Evolutionary conservation across 768 basidiomycete genomes (phyloP).

Genomic region (Boletus tylopilopsis): DNA sequence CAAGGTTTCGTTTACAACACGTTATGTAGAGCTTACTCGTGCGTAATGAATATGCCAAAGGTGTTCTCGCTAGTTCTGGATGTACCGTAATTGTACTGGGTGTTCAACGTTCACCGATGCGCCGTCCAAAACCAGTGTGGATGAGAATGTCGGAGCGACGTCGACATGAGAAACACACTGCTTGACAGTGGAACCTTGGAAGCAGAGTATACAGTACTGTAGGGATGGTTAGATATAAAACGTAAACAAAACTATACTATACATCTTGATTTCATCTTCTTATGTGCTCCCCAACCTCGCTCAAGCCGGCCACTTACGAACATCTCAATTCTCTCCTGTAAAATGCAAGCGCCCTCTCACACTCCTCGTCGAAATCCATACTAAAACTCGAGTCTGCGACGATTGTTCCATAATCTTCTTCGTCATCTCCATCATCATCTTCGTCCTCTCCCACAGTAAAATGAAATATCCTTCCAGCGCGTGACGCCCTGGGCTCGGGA

Average conservation of each 20-base stretch:
- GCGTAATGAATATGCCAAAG: neutral
- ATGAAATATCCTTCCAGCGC: slow-evolving; percentile 14
- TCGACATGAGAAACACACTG: too few relatives aligned
- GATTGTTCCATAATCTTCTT: slow-evolving; percentile 26
- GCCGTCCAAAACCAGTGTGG: too few relatives aligned
- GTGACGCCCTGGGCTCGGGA: neutral
- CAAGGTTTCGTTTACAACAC: slow-evolving; percentile 15
- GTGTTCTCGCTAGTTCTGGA: too few relatives aligned
- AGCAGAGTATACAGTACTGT: slow-evolving; percentile 11
- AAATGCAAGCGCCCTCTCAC: slow-evolving; percentile 25
- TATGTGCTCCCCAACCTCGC: neutral
- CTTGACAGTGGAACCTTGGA: neutral
- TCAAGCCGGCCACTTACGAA: neutral
- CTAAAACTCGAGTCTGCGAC: slow-evolving; percentile 16
- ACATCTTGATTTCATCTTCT: neutral
- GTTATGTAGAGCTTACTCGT: slow-evolving; percentile 20
- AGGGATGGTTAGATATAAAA: slow-evolving; percentile 16
- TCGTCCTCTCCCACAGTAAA: slow-evolving; percentile 22
- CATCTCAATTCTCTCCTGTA: slow-evolving; percentile 12
- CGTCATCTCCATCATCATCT: slow-evolving; percentile 20
- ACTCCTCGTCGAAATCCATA: slow-evolving; percentile 24
- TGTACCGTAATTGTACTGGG: too few relatives aligned
- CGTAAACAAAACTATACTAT: slow-evolving; percentile 20
- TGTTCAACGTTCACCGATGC: too few relatives aligned
- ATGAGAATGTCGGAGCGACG: too few relatives aligned